phyloP scores from a whole-genome alignment of 345 rosid species.

The Brassica nigra region DNA sequence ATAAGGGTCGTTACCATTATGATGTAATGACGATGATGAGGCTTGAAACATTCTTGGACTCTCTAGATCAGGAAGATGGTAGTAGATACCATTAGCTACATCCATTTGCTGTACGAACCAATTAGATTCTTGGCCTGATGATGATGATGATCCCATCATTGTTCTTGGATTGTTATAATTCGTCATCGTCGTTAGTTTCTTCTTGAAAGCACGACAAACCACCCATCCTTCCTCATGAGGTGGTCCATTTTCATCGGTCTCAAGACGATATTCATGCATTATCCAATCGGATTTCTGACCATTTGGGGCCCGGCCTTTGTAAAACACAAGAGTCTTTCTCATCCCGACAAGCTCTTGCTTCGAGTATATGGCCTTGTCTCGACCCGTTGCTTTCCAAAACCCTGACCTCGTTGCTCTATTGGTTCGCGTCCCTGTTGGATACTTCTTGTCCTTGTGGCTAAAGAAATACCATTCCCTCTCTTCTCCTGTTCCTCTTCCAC shows the following conservation, averaged over 20 bases:
- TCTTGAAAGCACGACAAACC: slow-evolving; percentile 94
- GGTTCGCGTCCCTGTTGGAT: slow-evolving; percentile 96
- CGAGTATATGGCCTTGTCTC: slow-evolving; percentile 88
- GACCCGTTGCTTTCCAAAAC: slow-evolving; percentile 99
- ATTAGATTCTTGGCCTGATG: slow-evolving; percentile 35
- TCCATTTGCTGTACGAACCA: slow-evolving; percentile 41
- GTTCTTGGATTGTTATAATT: slow-evolving; percentile 34
- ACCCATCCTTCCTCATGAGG: slow-evolving; percentile 99
- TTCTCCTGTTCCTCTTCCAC: slow-evolving; percentile 81
- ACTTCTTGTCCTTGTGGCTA: slow-evolving; percentile 95
- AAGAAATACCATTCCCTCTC: slow-evolving; percentile 96
- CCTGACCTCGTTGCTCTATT: slow-evolving; percentile 97
- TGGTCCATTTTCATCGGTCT: slow-evolving; percentile 85
- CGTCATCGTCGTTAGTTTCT: slow-evolving; percentile 55
- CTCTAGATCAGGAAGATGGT: slow-evolving; percentile 78
- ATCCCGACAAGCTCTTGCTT: slow-evolving; percentile 86
- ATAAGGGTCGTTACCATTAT: slow-evolving; percentile 34
- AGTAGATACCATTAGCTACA: slow-evolving; percentile 39
- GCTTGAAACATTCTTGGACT: slow-evolving; percentile 59
- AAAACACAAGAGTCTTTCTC: slow-evolving; percentile 94
- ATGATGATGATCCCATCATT: slow-evolving; percentile 41
- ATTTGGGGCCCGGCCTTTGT: slow-evolving; percentile 93
- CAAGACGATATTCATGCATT: slow-evolving; percentile 97
- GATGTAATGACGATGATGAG: slow-evolving; percentile 35
- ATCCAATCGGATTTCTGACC: slow-evolving; percentile 96